Evolutionary conservation across 2,329 filamentous ascomycete genomes (phyloP).

Genomic region (Monosporascus sp.): DNA sequence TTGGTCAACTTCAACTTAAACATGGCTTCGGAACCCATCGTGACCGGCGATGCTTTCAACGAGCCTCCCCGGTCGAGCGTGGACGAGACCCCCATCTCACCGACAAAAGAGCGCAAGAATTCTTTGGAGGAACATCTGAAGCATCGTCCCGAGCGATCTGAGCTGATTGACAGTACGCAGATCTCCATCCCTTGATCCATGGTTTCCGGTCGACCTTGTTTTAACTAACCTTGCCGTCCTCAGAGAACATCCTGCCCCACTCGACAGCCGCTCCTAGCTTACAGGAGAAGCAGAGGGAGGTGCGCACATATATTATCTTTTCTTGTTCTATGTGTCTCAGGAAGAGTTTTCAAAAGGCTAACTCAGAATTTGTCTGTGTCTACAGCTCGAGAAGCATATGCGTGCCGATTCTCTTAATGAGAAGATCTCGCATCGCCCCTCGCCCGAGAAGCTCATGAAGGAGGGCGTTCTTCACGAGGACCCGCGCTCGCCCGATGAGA

Average conservation of each 20-base stretch:
- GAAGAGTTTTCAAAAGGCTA: too few relatives aligned
- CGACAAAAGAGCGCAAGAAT: conserved; percentile 50
- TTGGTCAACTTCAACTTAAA: too few relatives aligned
- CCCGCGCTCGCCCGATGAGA: conserved; percentile 50
- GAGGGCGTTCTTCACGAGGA: conserved; percentile 73
- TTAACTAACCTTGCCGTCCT: conserved; percentile 2
- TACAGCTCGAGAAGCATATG: conserved; percentile 76
- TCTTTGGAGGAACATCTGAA: conserved; percentile 69
- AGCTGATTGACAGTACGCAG: conserved; percentile 71
- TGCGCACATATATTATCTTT: conserved; percentile 20
- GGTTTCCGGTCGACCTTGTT: background rate
- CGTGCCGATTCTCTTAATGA: conserved; percentile 80
- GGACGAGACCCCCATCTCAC: conserved; percentile 55
- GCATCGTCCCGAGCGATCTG: conserved; percentile 67
- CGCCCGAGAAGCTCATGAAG: conserved; percentile 69
- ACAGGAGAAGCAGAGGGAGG: conserved; percentile 73
- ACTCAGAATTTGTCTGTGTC: background rate
- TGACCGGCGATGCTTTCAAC: background rate
- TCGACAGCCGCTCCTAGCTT: conserved; percentile 73
- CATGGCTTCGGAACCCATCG: too few relatives aligned
- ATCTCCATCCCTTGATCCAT: background rate
- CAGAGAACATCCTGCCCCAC: conserved; percentile 82
- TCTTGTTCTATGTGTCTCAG: background rate
- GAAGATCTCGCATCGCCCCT: conserved; percentile 72
- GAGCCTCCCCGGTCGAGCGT: conserved; percentile 24